Percentiles rank a stretch among this genome's conserved stretches.
These are phyloP conservation scores for Colletotrichum sp. DNA, from an alignment of 2,329 filamentous ascomycete species.

Conservation along the genomic window DNA sequence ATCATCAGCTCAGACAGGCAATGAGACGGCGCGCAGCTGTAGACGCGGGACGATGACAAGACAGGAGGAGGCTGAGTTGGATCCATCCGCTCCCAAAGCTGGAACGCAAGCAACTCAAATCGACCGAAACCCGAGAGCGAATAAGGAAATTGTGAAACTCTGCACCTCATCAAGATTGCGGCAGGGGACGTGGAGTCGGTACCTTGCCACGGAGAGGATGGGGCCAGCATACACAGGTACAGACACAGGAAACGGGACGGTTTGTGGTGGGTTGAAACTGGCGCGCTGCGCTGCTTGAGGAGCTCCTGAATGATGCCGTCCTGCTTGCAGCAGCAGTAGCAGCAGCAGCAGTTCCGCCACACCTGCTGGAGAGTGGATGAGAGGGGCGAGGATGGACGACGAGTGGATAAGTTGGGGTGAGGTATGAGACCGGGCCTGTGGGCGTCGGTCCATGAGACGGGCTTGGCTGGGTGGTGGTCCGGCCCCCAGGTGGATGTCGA, in stretches of 20 bases:
- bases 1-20: conserved; percentile 22
- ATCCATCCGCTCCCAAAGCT: background rate
- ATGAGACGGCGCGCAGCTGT: conserved; percentile 9
- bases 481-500: background rate
- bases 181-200: background rate
- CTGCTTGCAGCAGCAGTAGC: background rate
- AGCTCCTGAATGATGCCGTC: background rate
- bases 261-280: background rate
- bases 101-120: conserved; percentile 1
- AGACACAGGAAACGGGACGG: background rate
- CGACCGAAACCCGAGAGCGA: conserved; percentile 2
- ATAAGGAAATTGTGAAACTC: conserved; percentile 15
- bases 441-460: conserved; percentile 10
- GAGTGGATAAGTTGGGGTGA: background rate
- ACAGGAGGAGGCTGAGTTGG: conserved; percentile 18
- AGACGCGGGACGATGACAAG: conserved; percentile 17
- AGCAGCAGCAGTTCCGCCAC: background rate
- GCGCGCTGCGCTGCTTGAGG: background rate
- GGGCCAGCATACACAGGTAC: background rate
- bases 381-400: background rate
- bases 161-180: conserved; percentile 15
- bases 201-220: background rate
- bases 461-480: conserved; percentile 10
- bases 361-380: background rate
- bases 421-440: conserved; percentile 6